These are phyloP conservation scores for Kodamaea derodonti DNA, from an alignment of 1,139 yeast species.

Conservation along the genomic window DNA sequence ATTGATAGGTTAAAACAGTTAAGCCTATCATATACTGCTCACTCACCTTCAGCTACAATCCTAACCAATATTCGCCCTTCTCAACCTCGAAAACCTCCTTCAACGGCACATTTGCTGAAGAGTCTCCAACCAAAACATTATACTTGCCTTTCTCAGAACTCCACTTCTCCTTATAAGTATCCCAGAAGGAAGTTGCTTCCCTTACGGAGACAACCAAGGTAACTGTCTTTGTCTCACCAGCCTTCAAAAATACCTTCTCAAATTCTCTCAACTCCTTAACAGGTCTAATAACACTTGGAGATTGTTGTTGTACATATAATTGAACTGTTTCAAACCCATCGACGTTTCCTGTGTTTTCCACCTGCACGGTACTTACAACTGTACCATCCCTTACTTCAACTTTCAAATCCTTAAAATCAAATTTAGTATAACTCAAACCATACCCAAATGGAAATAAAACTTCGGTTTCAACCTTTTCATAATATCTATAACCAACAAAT, in stretches of 20 bases:
- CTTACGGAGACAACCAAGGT: conserved; percentile 34
- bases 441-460: conserved; percentile 59
- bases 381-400: conserved; percentile 12
- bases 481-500: conserved; percentile 58
- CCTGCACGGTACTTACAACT: conserved; percentile 27
- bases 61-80: conserved; percentile 10
- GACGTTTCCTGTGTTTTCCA: conserved; percentile 39
- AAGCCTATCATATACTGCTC: too few species aligned
- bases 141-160: conserved; percentile 49
- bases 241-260: conserved; percentile 40
- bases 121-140: conserved; percentile 44
- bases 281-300: conserved; percentile 46
- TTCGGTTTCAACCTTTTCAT: conserved; percentile 44
- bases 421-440: conserved; percentile 57
- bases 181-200: conserved; percentile 55
- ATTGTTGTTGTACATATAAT: conserved; percentile 38
- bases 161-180: conserved; percentile 48
- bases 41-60: too few species aligned
- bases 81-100: conserved; percentile 9
- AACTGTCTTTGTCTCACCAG: conserved; percentile 39
- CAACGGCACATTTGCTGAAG: conserved; percentile 20
- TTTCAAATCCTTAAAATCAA: conserved; percentile 18
- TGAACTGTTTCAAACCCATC: conserved; percentile 49
- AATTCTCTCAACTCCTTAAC: conserved; percentile 56
- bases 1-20: too few species aligned